Percentiles rank a stretch among this genome's conserved stretches.
These are phyloP conservation scores for Xenosphaeropsis pyriputrescens DNA, from an alignment of 2,329 filamentous ascomycete species.

Conservation along the genomic window DNA sequence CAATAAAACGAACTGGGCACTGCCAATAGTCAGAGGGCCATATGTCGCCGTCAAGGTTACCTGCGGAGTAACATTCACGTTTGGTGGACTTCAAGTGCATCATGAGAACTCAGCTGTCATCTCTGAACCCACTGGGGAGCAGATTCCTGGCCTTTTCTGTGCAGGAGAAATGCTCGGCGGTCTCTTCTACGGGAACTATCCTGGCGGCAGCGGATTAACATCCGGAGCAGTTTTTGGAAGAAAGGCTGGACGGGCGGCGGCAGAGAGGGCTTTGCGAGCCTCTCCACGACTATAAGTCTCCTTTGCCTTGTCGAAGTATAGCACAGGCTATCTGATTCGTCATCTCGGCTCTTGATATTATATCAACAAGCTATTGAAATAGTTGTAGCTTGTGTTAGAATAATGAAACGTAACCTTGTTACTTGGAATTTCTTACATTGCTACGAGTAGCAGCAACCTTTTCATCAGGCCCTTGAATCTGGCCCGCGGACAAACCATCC, in stretches of 20 bases:
- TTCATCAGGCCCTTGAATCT: too few species aligned
- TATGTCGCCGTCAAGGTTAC: slow-evolving; percentile 50
- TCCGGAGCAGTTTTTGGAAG: slow-evolving; percentile 38
- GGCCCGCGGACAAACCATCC: too few species aligned
- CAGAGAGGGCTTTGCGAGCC: slow-evolving; percentile 3
- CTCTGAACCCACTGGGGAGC: slow-evolving; percentile 23
- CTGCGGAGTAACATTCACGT: slow-evolving; percentile 54
- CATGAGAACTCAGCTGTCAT: slow-evolving; percentile 37
- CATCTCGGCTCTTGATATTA: too few species aligned
- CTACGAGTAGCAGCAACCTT: too few species aligned
- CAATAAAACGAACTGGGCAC: slow-evolving; percentile 52
- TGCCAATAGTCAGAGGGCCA: slow-evolving; percentile 37
- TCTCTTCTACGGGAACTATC: slow-evolving; percentile 48
- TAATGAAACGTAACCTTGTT: too few species aligned
- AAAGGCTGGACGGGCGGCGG: slow-evolving; percentile 23
- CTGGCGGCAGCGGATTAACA: slow-evolving; percentile 46
- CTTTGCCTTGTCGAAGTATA: too few species aligned
- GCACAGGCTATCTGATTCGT: too few species aligned
- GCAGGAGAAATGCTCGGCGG: slow-evolving; percentile 54
- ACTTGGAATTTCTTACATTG: too few species aligned
- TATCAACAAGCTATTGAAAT: too few species aligned
- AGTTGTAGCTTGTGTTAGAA: too few species aligned
- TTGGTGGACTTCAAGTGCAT: slow-evolving; percentile 45
- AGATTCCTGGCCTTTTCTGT: slow-evolving; percentile 42
- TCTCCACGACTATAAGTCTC: too few species aligned